Evolutionary conservation across 1,139 yeast species (phyloP), one percentile per base, ranked within the genome.

Genomic region (Lodderomyces margitis): DNA sequence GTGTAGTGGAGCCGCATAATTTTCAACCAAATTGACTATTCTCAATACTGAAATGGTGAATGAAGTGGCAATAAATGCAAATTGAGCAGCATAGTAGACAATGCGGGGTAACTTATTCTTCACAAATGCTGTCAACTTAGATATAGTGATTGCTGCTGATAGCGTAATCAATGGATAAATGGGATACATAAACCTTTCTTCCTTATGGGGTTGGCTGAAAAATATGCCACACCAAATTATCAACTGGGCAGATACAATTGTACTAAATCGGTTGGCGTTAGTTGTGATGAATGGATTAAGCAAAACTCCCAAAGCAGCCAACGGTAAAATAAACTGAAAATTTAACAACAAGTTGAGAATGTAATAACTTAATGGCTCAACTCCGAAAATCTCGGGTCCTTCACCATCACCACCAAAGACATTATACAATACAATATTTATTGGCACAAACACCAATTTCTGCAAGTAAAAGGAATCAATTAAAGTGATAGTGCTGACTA

Each of bases 381-480:
- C 77, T 12, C 98, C 98, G 62, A 89, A 91, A 25, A 91, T 88
- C 47, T 87, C 85, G 0, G 98, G 98, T 0, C 98, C 98, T 38
- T 72, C 74, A 10, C 82, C 87, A 52, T 72, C 75, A 0, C 88
- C 81, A 35, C 84, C 75, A 39, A 89, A 65, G 2, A 91, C 96
- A 56, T 91, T 91, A 61, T 91, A 92, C 31, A 80, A 62, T 2
- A 91, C 84, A 50, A 89, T 91, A 56, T 91, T 91, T 51, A 82
- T 67, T 0, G 97, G 94, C 2, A 91, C 95, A 24, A 86, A 70
- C 5, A 78, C 74, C 7, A 79, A 56, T 20, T 40, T 37, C 42
- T 72, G 75, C n/a, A 76, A 70, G 58, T 87, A 91, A 46, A 81
- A 78, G 1, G 83, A 78, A 60, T 91, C 97, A 36, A 85, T 61